These are phyloP conservation scores for Calamus simplicifolius DNA, from an alignment of 176 grass and related monocot genomes.

Conservation along the genomic window DNA sequence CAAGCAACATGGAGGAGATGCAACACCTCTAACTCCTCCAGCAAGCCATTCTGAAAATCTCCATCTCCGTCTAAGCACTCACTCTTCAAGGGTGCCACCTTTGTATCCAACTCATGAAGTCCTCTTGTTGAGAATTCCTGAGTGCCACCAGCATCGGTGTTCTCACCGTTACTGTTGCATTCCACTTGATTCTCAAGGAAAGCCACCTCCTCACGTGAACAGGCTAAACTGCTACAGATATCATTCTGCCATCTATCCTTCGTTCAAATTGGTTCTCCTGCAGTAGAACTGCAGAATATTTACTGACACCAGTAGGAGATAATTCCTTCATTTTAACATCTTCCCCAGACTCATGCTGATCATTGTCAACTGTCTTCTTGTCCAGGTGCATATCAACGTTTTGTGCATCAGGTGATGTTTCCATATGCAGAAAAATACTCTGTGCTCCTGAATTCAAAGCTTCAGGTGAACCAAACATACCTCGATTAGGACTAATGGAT, in stretches of 20 bases:
- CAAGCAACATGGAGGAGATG: not conserved
- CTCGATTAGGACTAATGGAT: constrained; percentile 10
- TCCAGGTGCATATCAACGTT: too few relatives aligned
- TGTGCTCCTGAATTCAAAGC: too few relatives aligned
- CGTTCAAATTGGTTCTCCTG: too few relatives aligned
- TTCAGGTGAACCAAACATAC: not conserved
- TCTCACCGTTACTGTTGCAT: constrained; percentile 15
- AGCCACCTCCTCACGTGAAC: constrained; percentile 31
- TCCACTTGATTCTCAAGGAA: too few relatives aligned
- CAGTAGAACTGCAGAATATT: too few relatives aligned
- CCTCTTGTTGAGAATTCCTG: not conserved
- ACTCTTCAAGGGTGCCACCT: constrained; percentile 20
- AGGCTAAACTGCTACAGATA: constrained; percentile 28
- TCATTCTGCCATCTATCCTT: too few relatives aligned
- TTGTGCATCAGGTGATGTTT: too few relatives aligned
- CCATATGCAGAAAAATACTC: too few relatives aligned
- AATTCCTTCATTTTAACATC: too few relatives aligned
- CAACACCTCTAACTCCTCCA: constrained; percentile 59
- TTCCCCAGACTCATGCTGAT: too few relatives aligned
- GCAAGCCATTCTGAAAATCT: constrained; percentile 24
- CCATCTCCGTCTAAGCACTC: constrained; percentile 27
- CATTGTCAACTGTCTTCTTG: not conserved
- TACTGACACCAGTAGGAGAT: too few relatives aligned
- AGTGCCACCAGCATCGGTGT: constrained; percentile 12
- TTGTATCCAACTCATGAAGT: not conserved